These are phyloP conservation scores for Letharia columbiana DNA, from an alignment of 495 filamentous ascomycete species.

Conservation along the genomic window DNA sequence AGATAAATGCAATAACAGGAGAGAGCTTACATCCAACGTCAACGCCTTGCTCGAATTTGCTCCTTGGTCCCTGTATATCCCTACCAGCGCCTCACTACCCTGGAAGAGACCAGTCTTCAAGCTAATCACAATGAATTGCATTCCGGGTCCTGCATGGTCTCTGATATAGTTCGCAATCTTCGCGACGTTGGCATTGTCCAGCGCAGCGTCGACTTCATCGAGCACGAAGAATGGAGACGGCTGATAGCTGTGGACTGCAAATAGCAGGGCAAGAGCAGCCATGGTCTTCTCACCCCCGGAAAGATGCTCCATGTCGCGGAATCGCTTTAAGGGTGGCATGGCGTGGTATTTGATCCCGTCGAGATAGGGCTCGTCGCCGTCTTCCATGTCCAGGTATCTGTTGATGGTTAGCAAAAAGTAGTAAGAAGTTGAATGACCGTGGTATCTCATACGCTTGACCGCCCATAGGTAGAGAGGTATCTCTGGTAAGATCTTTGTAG, in stretches of 20 bases:
- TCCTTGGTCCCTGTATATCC: conserved; percentile 89
- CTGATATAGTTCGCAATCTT: conserved; percentile 93
- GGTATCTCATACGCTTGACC: conserved; percentile 59
- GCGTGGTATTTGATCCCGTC: conserved; percentile 96
- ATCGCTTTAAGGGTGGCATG: conserved; percentile 96
- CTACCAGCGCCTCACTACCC: conserved; percentile 84
- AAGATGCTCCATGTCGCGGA: conserved; percentile 97
- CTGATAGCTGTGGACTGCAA: conserved; percentile 92
- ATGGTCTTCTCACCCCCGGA: conserved; percentile 98
- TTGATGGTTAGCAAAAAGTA: conserved; percentile 7
- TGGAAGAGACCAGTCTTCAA: conserved; percentile 93
- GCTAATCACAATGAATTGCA: conserved; percentile 98
- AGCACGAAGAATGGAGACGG: conserved; percentile 95
- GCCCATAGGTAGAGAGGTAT: conserved; percentile 74
- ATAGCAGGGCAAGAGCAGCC: conserved; percentile 88
- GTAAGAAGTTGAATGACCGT: neutral
- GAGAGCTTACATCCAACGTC: conserved; percentile 81
- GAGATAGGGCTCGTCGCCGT: conserved; percentile 83
- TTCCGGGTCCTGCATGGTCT: conserved; percentile 87
- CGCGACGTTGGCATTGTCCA: conserved; percentile 92
- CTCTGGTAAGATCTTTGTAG: conserved; percentile 89
- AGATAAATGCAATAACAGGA: neutral
- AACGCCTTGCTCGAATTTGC: conserved; percentile 81
- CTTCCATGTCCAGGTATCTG: conserved; percentile 83
- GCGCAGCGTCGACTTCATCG: conserved; percentile 94